A percentile compares a stretch with the other conserved stretches of the same genome.
Conservation (phyloP, 1,284 basidiomycete species). For the Puccinia coronata region DNA sequence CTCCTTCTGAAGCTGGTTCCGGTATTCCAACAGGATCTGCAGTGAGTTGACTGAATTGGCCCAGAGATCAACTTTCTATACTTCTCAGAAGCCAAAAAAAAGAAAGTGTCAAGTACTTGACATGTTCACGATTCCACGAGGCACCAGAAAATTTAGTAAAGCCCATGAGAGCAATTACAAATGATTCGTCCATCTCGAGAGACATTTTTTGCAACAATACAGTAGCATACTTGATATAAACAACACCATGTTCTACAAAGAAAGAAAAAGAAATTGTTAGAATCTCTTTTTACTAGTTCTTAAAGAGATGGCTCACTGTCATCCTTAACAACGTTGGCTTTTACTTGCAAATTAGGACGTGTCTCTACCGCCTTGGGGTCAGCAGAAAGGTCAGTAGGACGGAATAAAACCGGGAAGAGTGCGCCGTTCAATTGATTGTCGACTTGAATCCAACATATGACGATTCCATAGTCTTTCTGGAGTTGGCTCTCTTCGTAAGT, state of each 20-base stretch:
- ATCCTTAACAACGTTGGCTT: conserved; percentile 87
- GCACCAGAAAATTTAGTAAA: conserved; percentile 87
- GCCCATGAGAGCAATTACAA: conserved; percentile 88
- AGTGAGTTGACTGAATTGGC: conserved; percentile 69
- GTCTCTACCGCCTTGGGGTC: conserved; percentile 75
- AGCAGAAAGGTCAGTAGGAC: conserved; percentile 86
- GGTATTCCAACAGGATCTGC: conserved; percentile 73
- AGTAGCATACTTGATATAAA: conserved; percentile 96
- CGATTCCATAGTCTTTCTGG: conserved; percentile 77
- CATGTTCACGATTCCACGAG: conserved; percentile 74
- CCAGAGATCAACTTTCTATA: neutral
- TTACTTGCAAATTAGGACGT: conserved; percentile 85
- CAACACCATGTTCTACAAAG: conserved; percentile 80
- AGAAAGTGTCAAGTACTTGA: conserved; percentile 27
- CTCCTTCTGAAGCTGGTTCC: conserved; percentile 69
- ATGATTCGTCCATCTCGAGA: conserved; percentile 94
- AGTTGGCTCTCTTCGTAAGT: conserved; percentile 78
- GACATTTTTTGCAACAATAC: conserved; percentile 91
- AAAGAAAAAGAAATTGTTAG: conserved; percentile 16
- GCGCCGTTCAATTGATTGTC: conserved; percentile 98
- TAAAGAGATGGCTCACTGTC: conserved; percentile 66
- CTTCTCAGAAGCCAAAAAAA: neutral
- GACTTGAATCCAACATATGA: conserved; percentile 89
- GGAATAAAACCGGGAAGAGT: conserved; percentile 90
- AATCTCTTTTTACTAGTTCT: neutral